Evolutionary conservation across 352 stramenopile species (phyloP), one percentile per base, ranked within the genome.

Genomic region (Pythium aquatile): DNA sequence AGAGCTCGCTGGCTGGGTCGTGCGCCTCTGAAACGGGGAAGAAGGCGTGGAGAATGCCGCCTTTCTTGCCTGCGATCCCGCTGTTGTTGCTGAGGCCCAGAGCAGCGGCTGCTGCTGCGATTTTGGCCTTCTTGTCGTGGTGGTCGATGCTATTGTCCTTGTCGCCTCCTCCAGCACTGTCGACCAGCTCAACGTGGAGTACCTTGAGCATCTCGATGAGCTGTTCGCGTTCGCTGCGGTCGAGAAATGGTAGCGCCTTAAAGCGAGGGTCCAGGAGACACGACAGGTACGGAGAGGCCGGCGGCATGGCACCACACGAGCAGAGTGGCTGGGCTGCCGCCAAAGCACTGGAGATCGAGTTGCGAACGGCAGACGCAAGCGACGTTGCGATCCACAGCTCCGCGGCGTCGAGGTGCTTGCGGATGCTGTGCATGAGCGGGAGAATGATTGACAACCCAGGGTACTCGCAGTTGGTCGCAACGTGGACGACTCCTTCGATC

Each of bases 251-350:
- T 33, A 94, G 53, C 17, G 74, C 74, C 68, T 92, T 94, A 68
- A 92, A 91, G 16, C 85, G 81, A 1, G 83, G 83, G 42, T 91
- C 83, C 13, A 94, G 55, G 14, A 91, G 65, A 55, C 81, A 91
- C 39, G 81, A 78, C 55, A 92, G 58, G 54, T 91, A 90, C 11
- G 79, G 77, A 20, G 83, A 86, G 20, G 65, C 60, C 7, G 77
- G 70, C 29, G 78, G 69, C 10, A 73, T 70, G 20, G 59, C 61
- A 0, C 77, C 77, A 2, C 76, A 82, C 0, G 70, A 76, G 32
- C 84, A 93, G 8, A 90, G 66, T 48, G 82, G 71, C 66, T 77
- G 75, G 0, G 57, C 58, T 16, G 47, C 37, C 10, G 76, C 73
- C 8, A 92, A 70, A 3, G 69, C 77, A 10, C 58, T 68, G 42